A percentile compares a stretch with the other conserved stretches of the same genome.
phyloP scores from a whole-genome alignment of 2,329 filamentous ascomycete genomes.

The Aspergillus sp. region DNA sequence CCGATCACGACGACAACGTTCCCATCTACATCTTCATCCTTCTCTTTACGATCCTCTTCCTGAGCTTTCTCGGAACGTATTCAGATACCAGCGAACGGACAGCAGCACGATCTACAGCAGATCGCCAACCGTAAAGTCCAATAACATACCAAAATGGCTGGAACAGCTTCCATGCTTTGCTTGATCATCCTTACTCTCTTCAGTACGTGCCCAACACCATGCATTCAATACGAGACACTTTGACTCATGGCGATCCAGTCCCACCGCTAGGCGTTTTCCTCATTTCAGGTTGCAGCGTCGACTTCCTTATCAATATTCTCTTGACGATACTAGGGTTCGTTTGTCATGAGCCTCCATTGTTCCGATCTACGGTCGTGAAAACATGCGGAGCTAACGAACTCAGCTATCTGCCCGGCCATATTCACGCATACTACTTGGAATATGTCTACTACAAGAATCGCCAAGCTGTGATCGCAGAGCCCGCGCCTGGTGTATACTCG shows the following conservation, averaged over 20 bases:
- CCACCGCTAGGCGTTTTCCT: conserved; percentile 68
- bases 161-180: conserved; percentile 43
- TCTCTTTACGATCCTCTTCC: conserved; percentile 30
- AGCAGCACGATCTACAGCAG: background rate
- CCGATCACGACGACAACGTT: conserved; percentile 30
- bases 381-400: background rate
- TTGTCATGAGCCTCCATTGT: background rate
- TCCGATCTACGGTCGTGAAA: background rate
- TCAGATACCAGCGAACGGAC: conserved; percentile 14
- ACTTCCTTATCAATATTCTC: conserved; percentile 69
- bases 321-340: conserved; percentile 67
- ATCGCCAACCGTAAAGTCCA: background rate
- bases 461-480: conserved; percentile 28
- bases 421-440: conserved; percentile 80
- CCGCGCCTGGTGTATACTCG: conserved; percentile 46
- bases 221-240: background rate
- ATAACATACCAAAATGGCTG: conserved; percentile 33
- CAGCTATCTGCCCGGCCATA: conserved; percentile 75
- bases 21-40: conserved; percentile 35
- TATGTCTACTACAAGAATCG: conserved; percentile 80
- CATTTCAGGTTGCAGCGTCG: conserved; percentile 67
- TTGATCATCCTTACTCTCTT: conserved; percentile 54
- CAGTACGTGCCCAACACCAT: conserved; percentile 36
- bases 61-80: conserved; percentile 32
- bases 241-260: conserved; percentile 48